Conservation (phyloP, 805 yeast species). For the Sugiyamaella floridensis region DNA sequence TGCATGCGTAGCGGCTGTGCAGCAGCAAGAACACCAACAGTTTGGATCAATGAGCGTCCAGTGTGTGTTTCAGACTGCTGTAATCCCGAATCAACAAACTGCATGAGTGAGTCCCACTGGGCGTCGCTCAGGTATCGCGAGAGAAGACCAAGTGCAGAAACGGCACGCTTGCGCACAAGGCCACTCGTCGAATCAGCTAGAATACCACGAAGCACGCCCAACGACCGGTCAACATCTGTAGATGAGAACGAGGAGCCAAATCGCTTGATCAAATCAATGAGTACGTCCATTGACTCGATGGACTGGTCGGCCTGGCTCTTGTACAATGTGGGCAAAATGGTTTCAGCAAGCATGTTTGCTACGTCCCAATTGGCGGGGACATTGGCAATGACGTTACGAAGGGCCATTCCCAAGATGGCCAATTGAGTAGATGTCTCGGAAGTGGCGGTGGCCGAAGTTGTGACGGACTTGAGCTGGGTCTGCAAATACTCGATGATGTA, state of each 20-base stretch:
- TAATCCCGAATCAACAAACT: slow-evolving; percentile 14
- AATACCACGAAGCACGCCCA: slow-evolving; percentile 31
- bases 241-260: slow-evolving; percentile 39
- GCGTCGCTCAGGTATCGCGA: slow-evolving; percentile 26
- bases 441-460: slow-evolving; percentile 18
- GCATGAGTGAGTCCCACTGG: slow-evolving; percentile 22
- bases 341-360: slow-evolving; percentile 22
- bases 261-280: slow-evolving; percentile 48
- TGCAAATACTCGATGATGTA: slow-evolving; percentile 3
- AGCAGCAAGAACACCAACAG: slow-evolving; percentile 25
- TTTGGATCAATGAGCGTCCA: slow-evolving; percentile 7
- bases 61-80: slow-evolving; percentile 8
- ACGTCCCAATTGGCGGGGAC: slow-evolving; percentile 19
- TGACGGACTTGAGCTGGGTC: slow-evolving; percentile 1
- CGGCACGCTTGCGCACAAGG: slow-evolving; percentile 45
- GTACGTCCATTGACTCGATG: slow-evolving; percentile 55
- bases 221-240: slow-evolving; percentile 30
- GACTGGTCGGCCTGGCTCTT: slow-evolving; percentile 19
- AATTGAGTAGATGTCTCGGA: slow-evolving; percentile 29
- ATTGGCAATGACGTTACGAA: slow-evolving; percentile 27
- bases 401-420: slow-evolving; percentile 30
- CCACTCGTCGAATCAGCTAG: slow-evolving; percentile 33
- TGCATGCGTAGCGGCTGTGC: slow-evolving; percentile 19
- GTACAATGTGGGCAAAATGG: slow-evolving; percentile 23
- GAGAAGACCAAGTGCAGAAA: slow-evolving; percentile 42